Percentiles rank a stretch among this genome's conserved stretches.
Evolutionary conservation across 1,284 basidiomycete genomes (phyloP).

Genomic region (Wolfiporia cocos): DNA sequence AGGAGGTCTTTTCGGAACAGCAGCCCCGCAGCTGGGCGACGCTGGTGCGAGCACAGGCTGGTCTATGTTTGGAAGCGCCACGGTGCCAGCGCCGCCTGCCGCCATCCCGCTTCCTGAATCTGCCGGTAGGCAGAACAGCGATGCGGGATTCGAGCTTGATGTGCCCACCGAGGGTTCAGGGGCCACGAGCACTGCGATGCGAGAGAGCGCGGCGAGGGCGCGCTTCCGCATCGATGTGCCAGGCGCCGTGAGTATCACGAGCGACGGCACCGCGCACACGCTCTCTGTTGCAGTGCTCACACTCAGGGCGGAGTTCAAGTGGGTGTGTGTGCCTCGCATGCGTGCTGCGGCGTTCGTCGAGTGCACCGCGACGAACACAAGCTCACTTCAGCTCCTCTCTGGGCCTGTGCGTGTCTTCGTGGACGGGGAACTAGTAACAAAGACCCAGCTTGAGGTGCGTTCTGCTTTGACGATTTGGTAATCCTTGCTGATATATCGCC

Average conservation of each 20-base stretch:
- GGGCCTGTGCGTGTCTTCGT: slow-evolving; percentile 45
- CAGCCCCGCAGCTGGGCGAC: no score
- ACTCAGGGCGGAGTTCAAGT: slow-evolving; percentile 40
- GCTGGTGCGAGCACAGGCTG: no score
- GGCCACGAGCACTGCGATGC: not conserved
- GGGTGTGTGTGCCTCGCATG: slow-evolving; percentile 43
- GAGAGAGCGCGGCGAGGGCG: not conserved
- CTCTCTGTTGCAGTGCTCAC: slow-evolving; percentile 44
- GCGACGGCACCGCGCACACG: slow-evolving; percentile 46
- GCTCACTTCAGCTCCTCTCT: slow-evolving; percentile 43
- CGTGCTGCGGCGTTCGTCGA: slow-evolving; percentile 36
- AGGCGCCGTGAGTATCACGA: slow-evolving; percentile 34
- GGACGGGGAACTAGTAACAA: slow-evolving; percentile 44
- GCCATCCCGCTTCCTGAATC: no score
- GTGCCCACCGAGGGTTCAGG: no score
- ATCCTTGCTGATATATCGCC: no score
- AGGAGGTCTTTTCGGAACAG: no score
- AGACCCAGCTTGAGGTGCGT: slow-evolving; percentile 38
- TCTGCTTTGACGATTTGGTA: not conserved
- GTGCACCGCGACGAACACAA: slow-evolving; percentile 47
- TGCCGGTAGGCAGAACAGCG: no score
- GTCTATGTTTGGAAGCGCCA: no score
- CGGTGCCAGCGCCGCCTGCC: no score
- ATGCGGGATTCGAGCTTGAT: no score
- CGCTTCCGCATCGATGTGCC: not conserved